Evolutionary conservation across 192 early-diverging fungal species (phyloP).

Genomic region (Rhizoclosmatium sp.): DNA sequence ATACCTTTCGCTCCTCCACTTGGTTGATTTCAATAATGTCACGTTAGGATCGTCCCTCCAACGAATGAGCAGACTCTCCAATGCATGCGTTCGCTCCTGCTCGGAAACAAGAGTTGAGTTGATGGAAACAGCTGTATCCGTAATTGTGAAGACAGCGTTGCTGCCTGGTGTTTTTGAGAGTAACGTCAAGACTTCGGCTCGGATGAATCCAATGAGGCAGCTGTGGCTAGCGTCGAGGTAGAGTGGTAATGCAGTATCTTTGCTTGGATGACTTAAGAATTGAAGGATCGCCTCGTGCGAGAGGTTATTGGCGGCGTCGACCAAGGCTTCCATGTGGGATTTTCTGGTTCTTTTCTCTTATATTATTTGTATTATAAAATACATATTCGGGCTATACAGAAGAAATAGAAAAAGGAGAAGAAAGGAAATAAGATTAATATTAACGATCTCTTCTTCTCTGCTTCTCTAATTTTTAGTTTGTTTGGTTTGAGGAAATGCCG

Average conservation of each 20-base stretch:
- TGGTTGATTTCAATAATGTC: slow-evolving; percentile 53
- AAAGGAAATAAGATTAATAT: background rate
- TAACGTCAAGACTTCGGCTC: background rate
- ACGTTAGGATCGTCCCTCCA: slow-evolving; percentile 41
- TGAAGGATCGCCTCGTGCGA: background rate
- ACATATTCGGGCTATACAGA: no score
- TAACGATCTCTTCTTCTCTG: slow-evolving; percentile 4
- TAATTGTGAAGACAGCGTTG: slow-evolving; percentile 28
- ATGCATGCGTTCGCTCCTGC: slow-evolving; percentile 38
- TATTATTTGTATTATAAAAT: no score
- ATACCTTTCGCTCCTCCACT: slow-evolving; percentile 88
- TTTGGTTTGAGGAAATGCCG: background rate
- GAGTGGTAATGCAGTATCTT: slow-evolving; percentile 52
- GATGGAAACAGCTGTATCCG: slow-evolving; percentile 1
- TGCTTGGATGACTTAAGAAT: slow-evolving; percentile 44
- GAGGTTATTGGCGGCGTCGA: slow-evolving; percentile 4
- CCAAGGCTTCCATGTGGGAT: slow-evolving; percentile 12
- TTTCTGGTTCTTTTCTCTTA: background rate
- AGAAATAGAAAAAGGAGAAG: no score
- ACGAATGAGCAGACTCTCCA: slow-evolving; percentile 45
- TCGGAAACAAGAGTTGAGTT: slow-evolving; percentile 27
- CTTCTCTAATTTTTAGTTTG: background rate
- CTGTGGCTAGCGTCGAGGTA: background rate
- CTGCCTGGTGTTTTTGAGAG: slow-evolving; percentile 19
- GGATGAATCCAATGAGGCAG: slow-evolving; percentile 9